Evolutionary conservation across 345 rosid genomes (phyloP).

Genomic region (Angophora floribunda): DNA sequence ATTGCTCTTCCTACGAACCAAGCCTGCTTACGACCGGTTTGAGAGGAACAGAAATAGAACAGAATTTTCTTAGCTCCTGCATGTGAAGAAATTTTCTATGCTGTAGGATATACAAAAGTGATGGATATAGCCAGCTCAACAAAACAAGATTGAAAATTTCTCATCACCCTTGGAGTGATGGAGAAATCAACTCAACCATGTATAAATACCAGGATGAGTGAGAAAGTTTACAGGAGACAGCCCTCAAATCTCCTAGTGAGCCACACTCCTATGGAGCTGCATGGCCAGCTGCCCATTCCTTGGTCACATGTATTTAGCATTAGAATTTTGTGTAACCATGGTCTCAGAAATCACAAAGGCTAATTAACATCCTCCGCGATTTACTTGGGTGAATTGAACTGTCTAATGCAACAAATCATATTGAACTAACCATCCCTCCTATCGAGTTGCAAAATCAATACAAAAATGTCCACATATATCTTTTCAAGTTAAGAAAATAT

Average conservation of each 20-base stretch:
- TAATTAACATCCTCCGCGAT: background rate
- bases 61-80: constrained; percentile 8
- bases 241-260: background rate
- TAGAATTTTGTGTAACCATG: background rate
- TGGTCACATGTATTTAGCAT: background rate
- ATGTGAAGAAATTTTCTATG: background rate
- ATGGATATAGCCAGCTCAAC: background rate
- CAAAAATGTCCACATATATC: background rate
- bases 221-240: background rate
- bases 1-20: constrained; percentile 42
- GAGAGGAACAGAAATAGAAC: constrained; percentile 15
- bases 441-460: background rate
- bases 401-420: background rate
- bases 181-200: background rate
- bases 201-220: background rate
- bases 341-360: background rate
- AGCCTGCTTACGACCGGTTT: constrained; percentile 31
- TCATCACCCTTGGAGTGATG: background rate
- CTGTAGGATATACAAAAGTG: background rate
- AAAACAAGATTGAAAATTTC: background rate
- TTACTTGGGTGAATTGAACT: background rate
- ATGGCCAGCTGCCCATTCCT: background rate
- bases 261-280: background rate
- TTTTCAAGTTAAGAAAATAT: background rate
- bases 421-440: background rate